These are phyloP conservation scores for Sambucus nigra DNA, from an alignment of 129 eudicot genomes.

Conservation along the genomic window DNA sequence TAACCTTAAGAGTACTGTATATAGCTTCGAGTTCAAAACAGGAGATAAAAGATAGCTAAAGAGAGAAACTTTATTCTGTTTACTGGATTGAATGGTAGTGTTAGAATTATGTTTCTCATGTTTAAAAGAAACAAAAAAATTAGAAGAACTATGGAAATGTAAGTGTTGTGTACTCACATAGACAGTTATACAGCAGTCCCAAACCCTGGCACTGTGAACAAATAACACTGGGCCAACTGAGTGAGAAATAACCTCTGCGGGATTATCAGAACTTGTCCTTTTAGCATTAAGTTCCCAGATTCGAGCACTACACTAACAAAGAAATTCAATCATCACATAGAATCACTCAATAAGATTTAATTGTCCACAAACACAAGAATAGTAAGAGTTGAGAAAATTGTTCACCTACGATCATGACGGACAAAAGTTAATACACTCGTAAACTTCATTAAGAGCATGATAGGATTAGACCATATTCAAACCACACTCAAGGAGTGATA, in stretches of 20 bases:
- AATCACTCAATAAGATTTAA: neutral
- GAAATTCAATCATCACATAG: conserved; percentile 10
- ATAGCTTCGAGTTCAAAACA: neutral
- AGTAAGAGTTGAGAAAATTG: conserved; percentile 1
- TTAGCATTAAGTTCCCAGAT: conserved; percentile 54
- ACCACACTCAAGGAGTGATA: neutral
- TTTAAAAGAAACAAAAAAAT: too few species aligned
- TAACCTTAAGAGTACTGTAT: neutral
- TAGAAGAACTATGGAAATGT: neutral
- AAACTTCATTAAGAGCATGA: neutral
- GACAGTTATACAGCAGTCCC: conserved; percentile 91
- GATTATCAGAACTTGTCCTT: conserved; percentile 15
- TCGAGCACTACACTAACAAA: conserved; percentile 73
- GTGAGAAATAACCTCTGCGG: conserved; percentile 30
- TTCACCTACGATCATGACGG: conserved; percentile 93
- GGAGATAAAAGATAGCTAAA: neutral
- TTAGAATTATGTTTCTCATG: neutral
- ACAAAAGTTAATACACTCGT: conserved; percentile 24
- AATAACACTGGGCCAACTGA: conserved; percentile 57
- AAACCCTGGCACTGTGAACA: conserved; percentile 95
- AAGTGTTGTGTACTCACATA: conserved; percentile 46
- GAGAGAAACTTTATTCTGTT: neutral
- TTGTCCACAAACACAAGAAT: conserved; percentile 2
- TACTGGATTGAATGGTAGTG: neutral
- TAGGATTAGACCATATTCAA: neutral